Percentiles rank a stretch among this genome's conserved stretches.
Conservation (phyloP, 441 rosid species). For the Oxalis stricta region DNA sequence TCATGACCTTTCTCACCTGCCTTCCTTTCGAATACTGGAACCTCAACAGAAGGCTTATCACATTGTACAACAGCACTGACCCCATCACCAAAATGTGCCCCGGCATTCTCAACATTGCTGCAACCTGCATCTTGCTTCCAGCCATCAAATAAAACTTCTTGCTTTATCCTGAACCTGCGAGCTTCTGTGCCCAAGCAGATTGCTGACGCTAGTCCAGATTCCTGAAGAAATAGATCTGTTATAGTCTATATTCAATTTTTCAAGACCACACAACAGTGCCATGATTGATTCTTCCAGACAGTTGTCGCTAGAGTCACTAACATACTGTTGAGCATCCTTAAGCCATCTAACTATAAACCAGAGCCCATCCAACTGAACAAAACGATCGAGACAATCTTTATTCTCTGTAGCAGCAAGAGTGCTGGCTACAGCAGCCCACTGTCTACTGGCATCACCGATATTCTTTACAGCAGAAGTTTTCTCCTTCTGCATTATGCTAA, state of each 20-base stretch:
- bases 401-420: conserved; percentile 71
- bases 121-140: conserved; percentile 42
- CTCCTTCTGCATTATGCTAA: conserved; percentile 61
- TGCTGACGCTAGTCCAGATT: conserved; percentile 50
- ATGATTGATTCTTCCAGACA: conserved; percentile 62
- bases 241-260: conserved; percentile 55
- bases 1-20: conserved; percentile 20
- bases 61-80: conserved; percentile 13
- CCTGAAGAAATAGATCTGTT: conserved; percentile 70
- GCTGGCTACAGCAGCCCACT: conserved; percentile 88
- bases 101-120: conserved; percentile 23
- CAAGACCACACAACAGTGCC: conserved; percentile 60
- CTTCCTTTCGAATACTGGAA: conserved; percentile 24
- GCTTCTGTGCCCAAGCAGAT: conserved; percentile 56
- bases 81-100: conserved; percentile 14
- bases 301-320: conserved; percentile 32
- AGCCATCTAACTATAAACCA: conserved; percentile 68
- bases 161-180: conserved; percentile 62
- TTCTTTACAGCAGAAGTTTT: conserved; percentile 53
- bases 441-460: conserved; percentile 64
- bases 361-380: conserved; percentile 78
- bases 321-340: conserved; percentile 41
- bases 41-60: conserved; percentile 21
- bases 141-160: conserved; percentile 40
- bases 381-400: conserved; percentile 85